Evolutionary conservation across 257 asterid species (phyloP).

Genomic region (Solanum microdontum): DNA sequence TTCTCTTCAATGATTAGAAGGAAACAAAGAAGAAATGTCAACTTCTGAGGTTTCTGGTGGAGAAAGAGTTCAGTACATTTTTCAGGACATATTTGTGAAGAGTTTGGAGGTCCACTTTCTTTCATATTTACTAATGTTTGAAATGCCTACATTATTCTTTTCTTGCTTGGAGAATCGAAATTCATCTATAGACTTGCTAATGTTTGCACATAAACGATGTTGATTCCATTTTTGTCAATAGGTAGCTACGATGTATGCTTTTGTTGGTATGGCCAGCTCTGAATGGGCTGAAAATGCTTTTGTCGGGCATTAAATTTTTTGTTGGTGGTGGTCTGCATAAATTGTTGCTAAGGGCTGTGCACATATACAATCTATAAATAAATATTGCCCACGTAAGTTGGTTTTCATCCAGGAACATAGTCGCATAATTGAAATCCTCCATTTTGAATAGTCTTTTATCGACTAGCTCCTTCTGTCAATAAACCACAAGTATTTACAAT

Average conservation of each 20-base stretch:
- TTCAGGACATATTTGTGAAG: constrained; percentile 80
- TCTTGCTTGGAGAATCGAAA: neutral
- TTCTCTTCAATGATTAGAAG: constrained; percentile 83
- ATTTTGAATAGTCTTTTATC: neutral
- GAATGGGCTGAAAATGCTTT: neutral
- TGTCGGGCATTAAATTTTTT: neutral
- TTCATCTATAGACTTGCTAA: neutral
- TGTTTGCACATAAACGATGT: too few relatives aligned
- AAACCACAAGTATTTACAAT: neutral
- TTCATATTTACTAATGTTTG: constrained; percentile 9
- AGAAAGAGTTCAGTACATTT: constrained; percentile 89
- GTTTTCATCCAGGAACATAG: neutral
- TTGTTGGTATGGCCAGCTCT: neutral
- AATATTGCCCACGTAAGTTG: neutral
- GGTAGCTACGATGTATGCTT: neutral
- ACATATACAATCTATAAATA: neutral
- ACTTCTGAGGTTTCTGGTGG: constrained; percentile 92
- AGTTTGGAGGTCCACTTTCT: constrained; percentile 64
- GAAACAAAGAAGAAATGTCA: constrained; percentile 80
- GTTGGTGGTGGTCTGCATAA: neutral
- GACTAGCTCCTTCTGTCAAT: neutral
- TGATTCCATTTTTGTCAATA: neutral
- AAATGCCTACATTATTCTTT: constrained; percentile 1
- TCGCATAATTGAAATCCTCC: neutral
- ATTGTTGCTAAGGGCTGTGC: neutral